These are phyloP conservation scores for Cinchona pubescens DNA, from an alignment of 257 asterid genomes.

Conservation along the genomic window DNA sequence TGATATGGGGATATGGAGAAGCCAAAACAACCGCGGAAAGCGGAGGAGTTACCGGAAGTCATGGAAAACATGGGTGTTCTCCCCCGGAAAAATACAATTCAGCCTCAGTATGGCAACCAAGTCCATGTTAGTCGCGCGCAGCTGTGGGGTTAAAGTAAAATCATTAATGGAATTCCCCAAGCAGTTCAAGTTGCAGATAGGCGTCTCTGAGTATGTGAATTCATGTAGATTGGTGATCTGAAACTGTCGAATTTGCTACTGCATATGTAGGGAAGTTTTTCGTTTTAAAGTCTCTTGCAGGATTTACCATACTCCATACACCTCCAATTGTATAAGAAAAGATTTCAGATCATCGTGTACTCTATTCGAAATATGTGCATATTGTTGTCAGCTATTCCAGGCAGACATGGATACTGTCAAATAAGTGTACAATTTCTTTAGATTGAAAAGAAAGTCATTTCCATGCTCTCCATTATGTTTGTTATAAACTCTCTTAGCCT, in stretches of 20 bases:
- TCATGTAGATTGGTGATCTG: constrained; percentile 44
- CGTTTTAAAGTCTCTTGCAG: constrained; percentile 9
- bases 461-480: too few relatives aligned
- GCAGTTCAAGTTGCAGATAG: constrained; percentile 33
- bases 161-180: constrained; percentile 19
- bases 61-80: constrained; percentile 57
- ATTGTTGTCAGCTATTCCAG: constrained; percentile 1
- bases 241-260: constrained; percentile 11
- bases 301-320: not conserved
- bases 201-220: constrained; percentile 31
- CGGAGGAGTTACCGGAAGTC: constrained; percentile 61
- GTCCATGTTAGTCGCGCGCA: constrained; percentile 31
- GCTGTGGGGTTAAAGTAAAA: constrained; percentile 31
- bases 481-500: not conserved
- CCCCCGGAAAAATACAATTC: constrained; percentile 54
- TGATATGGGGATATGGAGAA: constrained; percentile 95
- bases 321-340: constrained; percentile 14
- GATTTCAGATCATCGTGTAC: not conserved
- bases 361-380: not conserved
- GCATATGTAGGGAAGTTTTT: constrained; percentile 7
- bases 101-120: constrained; percentile 35
- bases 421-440: not conserved
- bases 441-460: constrained; percentile 1
- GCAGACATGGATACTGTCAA: constrained; percentile 1
- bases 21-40: constrained; percentile 90